phyloP scores from a whole-genome alignment of 2,329 filamentous ascomycete genomes.

The Beauveria asiatica region DNA sequence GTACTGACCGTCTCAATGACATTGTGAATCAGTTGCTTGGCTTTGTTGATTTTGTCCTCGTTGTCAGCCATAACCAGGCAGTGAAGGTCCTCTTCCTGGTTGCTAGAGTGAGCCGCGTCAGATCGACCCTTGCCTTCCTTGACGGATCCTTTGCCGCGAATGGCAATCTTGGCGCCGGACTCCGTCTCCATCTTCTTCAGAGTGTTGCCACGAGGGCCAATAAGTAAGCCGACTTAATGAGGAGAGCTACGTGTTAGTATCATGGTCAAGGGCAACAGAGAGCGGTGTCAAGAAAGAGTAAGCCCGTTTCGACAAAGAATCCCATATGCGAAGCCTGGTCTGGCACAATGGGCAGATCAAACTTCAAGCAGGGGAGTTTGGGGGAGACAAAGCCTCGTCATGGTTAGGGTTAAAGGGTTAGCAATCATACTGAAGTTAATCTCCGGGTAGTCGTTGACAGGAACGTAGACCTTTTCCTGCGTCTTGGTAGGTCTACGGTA shows the following conservation, averaged over 20 bases:
- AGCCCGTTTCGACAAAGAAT: constrained; percentile 26
- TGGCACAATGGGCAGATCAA: constrained; percentile 27
- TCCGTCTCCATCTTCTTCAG: constrained; percentile 99
- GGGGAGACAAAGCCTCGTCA: constrained; percentile 19
- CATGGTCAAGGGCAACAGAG: constrained; percentile 23
- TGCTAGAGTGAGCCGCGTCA: constrained; percentile 97
- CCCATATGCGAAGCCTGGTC: constrained; percentile 20
- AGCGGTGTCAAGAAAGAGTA: constrained; percentile 25
- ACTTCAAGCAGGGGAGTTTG: constrained; percentile 28
- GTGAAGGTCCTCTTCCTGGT: constrained; percentile 98
- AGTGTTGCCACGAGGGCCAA: constrained; percentile 99
- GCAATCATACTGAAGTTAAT: constrained; percentile 99
- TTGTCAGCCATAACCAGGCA: constrained; percentile 99
- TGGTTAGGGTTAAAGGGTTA: constrained; percentile 90
- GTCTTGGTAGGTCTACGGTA: constrained; percentile 99
- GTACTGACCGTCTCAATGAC: constrained; percentile 89
- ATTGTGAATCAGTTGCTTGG: constrained; percentile 96
- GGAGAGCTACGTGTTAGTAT: constrained; percentile 89
- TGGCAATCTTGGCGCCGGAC: constrained; percentile 96
- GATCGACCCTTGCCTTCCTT: constrained; percentile 99
- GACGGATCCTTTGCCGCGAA: constrained; percentile 97
- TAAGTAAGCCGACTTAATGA: constrained; percentile 98
- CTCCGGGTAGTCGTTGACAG: constrained; percentile 99
- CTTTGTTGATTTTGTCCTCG: constrained; percentile 98
- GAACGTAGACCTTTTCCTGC: constrained; percentile 99